Base-by-base conservation (phyloP, 1,139 yeast species). In the Ashbya aceris region DNA sequence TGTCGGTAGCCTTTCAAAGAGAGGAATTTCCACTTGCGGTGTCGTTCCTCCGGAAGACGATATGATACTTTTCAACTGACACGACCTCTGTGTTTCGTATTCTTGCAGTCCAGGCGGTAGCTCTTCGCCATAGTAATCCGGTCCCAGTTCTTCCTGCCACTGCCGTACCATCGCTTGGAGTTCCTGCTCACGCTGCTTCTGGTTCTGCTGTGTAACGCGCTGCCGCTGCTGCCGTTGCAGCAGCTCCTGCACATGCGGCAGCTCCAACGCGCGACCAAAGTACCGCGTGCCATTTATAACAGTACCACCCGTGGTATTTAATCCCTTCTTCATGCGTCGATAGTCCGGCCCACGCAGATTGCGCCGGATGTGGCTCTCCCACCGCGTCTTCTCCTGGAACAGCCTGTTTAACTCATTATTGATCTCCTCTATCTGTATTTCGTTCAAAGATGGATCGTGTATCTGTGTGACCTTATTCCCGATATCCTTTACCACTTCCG, bases 211-310 rank as follows among this genome's bases (percentile, higher is more conserved):
- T 20, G 48, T 55, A 30, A 45, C 45, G 42, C 51, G 50, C 45
- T 64, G 66, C 37, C 54, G 54, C 38, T 64, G 60, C 35, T 63
- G 63, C 35, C 64, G 59, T 45, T 70, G 66, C 27, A 80, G 52
- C 30, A 77, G 50, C 47, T 74, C 73, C 47, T 75, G 72, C 3
- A 82, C 89, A 50, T 85, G 95, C 0, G 89, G 84, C 10, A 87
- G 63, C 38, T 85, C 93, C 42, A 76, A 71, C 0, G 96, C 95
- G 39, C 95, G 64, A 0, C 96, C 96, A 63, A 77, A 87, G 60
- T 84, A 87, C 49, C 83, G 64, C 53, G 77, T 78, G 1, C 87
- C 76, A 66, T 11, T 39, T 1, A 56, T 34, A 2, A 51, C 17
- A 28, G 47, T 48, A 2, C 61, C 60, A 26, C 56, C 49, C 27